These are phyloP conservation scores for Candida xyloterini DNA, from an alignment of 805 yeast species.

Conservation along the genomic window DNA sequence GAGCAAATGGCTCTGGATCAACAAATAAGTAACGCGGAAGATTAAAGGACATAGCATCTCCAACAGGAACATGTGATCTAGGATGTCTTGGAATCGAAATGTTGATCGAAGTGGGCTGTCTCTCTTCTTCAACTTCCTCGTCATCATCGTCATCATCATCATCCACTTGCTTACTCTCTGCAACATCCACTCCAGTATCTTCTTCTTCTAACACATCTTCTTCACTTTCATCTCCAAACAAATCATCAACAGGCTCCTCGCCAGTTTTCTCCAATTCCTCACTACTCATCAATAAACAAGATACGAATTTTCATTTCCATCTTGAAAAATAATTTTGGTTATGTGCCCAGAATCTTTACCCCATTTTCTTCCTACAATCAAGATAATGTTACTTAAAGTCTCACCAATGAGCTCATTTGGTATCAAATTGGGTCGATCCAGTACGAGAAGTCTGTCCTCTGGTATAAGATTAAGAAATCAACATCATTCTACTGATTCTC, in stretches of 20 bases:
- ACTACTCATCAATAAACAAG: constrained; percentile 13
- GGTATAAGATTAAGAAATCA: not conserved
- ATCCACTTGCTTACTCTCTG: constrained; percentile 33
- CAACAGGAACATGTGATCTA: constrained; percentile 38
- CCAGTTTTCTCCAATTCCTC: constrained; percentile 24
- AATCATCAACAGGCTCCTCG: constrained; percentile 36
- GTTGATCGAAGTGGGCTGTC: constrained; percentile 33
- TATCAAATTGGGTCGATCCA: not conserved
- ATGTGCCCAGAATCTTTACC: constrained; percentile 13
- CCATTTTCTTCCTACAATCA: constrained; percentile 1
- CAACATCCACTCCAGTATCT: constrained; percentile 13
- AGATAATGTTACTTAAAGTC: constrained; percentile 1
- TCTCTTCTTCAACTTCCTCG: constrained; percentile 32
- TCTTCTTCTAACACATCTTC: constrained; percentile 28
- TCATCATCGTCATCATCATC: constrained; percentile 36
- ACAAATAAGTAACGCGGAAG: constrained; percentile 81
- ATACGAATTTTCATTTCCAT: not conserved
- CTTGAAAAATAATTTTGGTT: constrained; percentile 7
- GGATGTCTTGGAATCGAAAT: constrained; percentile 52
- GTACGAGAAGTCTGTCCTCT: not conserved
- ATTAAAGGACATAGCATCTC: constrained; percentile 45
- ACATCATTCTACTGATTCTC: not conserved
- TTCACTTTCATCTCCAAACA: constrained; percentile 33
- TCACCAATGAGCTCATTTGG: not conserved
- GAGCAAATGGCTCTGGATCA: constrained; percentile 86